Conservation (phyloP, 1,139 yeast species). For the Suhomyces choctaworum region DNA sequence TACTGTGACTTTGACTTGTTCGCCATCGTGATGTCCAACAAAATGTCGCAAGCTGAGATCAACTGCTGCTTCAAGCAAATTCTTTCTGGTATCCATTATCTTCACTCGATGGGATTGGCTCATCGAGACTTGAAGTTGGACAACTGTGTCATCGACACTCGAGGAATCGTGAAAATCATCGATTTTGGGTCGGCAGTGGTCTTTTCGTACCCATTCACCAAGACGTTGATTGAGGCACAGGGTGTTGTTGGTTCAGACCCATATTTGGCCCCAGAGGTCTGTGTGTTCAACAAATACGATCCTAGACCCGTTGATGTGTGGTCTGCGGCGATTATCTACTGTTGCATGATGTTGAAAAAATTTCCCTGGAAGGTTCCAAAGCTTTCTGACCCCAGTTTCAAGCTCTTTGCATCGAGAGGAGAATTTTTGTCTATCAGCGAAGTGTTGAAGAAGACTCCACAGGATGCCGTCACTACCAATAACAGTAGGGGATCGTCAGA, state of each 20-base stretch:
- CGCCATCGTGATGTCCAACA: conserved; percentile 93
- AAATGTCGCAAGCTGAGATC: conserved; percentile 82
- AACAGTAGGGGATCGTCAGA: conserved; percentile 15
- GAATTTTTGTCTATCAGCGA: conserved; percentile 45
- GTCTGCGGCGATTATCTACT: conserved; percentile 90
- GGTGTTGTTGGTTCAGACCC: conserved; percentile 97
- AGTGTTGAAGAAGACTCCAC: conserved; percentile 42
- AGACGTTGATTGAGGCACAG: conserved; percentile 74
- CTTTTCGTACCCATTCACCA: conserved; percentile 85
- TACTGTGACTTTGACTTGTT: conserved; percentile 91
- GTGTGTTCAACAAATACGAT: conserved; percentile 77
- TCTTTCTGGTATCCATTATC: conserved; percentile 74
- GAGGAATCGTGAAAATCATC: conserved; percentile 86
- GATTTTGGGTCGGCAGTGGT: conserved; percentile 96
- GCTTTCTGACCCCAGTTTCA: conserved; percentile 78
- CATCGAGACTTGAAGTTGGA: conserved; percentile 92
- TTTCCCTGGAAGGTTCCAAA: conserved; percentile 99
- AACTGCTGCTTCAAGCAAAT: conserved; percentile 91
- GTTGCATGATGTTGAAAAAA: conserved; percentile 91
- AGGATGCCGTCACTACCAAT: conserved; percentile 17
- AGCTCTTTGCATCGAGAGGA: conserved; percentile 55
- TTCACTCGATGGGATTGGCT: conserved; percentile 86
- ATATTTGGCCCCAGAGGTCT: conserved; percentile 90
- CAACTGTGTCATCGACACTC: conserved; percentile 83
- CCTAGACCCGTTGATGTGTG: conserved; percentile 95